Percentiles rank a stretch among this genome's conserved stretches.
Evolutionary conservation across 2,329 filamentous ascomycete species (phyloP).

Genomic region (Botryotinia narcissicola): DNA sequence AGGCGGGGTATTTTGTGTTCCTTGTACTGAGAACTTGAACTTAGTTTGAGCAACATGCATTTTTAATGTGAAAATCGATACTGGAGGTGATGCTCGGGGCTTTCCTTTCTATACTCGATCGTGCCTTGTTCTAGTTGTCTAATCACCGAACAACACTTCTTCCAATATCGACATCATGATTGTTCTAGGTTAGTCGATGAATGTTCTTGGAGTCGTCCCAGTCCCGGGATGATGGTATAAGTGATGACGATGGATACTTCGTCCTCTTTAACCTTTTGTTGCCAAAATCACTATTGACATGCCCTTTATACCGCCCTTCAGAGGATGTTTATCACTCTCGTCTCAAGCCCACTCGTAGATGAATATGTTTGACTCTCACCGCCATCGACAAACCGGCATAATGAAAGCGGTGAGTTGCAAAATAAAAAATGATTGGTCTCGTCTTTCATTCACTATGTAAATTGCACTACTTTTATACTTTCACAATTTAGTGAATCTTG

Average conservation of each 20-base stretch:
- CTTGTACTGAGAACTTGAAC: not conserved
- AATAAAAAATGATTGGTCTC: not conserved
- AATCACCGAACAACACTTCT: not conserved
- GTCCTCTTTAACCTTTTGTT: not conserved
- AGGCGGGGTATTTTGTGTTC: not conserved
- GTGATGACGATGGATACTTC: not conserved
- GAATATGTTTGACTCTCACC: not conserved
- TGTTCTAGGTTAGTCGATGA: not conserved
- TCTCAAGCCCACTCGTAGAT: not conserved
- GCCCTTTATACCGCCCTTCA: not conserved
- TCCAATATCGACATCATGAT: not conserved
- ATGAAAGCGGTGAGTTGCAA: not conserved
- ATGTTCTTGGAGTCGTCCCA: not conserved
- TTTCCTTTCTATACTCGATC: not conserved
- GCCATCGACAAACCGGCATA: not conserved
- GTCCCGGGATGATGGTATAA: not conserved
- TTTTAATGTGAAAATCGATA: not conserved
- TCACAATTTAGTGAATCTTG: not conserved
- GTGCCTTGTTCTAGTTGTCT: not conserved
- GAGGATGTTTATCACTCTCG: not conserved
- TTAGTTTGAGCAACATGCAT: not conserved
- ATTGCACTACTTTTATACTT: not conserved
- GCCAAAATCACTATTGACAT: not conserved
- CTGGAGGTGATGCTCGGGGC: not conserved
- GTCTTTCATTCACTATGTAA: not conserved